phyloP scores from a whole-genome alignment of 768 basidiomycete genomes.

The Suillus paluster region DNA sequence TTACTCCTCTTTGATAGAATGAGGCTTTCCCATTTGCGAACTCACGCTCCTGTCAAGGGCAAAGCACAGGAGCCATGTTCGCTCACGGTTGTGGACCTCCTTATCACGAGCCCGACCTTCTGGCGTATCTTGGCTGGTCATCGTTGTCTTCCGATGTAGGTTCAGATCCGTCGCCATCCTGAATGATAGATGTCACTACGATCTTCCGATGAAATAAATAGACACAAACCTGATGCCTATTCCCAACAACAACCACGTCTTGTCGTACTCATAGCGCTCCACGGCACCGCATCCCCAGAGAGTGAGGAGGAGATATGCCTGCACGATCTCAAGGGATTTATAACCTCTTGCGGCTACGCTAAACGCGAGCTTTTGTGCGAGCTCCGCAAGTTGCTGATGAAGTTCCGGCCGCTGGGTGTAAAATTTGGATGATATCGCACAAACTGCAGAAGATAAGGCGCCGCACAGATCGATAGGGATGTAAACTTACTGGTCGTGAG shows the following conservation, averaged over 20 bases:
- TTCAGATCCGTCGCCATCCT: constrained; percentile 98
- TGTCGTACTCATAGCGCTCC: constrained; percentile 95
- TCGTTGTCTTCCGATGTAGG: constrained; percentile 82
- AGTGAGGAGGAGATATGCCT: constrained; percentile 89
- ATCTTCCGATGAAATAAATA: background rate
- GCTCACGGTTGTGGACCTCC: constrained; percentile 92
- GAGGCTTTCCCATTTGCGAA: constrained; percentile 97
- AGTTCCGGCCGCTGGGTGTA: constrained; percentile 83
- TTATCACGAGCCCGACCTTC: constrained; percentile 79
- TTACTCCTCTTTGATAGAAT: constrained; percentile 91
- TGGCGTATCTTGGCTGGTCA: constrained; percentile 64
- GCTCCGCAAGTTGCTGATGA: constrained; percentile 75
- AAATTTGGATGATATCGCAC: constrained; percentile 92
- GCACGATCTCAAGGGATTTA: constrained; percentile 94
- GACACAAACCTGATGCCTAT: constrained; percentile 76
- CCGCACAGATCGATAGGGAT: constrained; percentile 3
- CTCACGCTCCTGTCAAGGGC: constrained; percentile 87
- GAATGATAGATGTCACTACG: constrained; percentile 17
- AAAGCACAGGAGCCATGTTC: constrained; percentile 92
- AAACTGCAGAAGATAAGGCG: constrained; percentile 58
- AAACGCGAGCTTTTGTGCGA: constrained; percentile 89
- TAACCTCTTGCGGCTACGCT: constrained; percentile 83
- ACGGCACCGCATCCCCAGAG: constrained; percentile 95
- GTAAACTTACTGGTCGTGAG: constrained; percentile 81
- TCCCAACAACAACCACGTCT: constrained; percentile 88